Percentiles rank a stretch among this genome's conserved stretches.
These are phyloP conservation scores for Cystoderma amianthinum DNA, from an alignment of 768 basidiomycete species.

Conservation along the genomic window DNA sequence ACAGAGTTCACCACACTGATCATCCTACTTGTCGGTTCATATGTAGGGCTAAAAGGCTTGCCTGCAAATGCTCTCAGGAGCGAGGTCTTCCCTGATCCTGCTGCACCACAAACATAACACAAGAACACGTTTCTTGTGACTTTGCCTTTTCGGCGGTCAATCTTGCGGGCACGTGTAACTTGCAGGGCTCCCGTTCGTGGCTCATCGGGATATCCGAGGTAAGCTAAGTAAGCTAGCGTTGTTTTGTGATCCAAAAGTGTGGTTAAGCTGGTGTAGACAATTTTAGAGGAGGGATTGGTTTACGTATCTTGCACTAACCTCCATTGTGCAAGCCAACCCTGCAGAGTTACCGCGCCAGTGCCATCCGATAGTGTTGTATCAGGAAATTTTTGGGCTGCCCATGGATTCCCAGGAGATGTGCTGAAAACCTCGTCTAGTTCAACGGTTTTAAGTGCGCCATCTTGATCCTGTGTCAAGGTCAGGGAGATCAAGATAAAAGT, in stretches of 20 bases:
- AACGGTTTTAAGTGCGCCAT: conserved; percentile 78
- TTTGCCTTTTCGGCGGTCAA: conserved; percentile 82
- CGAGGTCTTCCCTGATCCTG: conserved; percentile 92
- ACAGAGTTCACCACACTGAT: conserved; percentile 93
- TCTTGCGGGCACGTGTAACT: conserved; percentile 77
- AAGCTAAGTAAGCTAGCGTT: conserved; percentile 91
- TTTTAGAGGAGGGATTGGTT: background rate
- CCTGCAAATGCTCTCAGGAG: conserved; percentile 80
- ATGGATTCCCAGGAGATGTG: conserved; percentile 96
- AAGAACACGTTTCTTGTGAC: conserved; percentile 88
- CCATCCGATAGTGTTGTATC: conserved; percentile 87
- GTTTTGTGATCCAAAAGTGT: conserved; percentile 91
- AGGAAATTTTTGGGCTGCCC: conserved; percentile 86
- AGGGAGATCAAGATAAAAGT: background rate
- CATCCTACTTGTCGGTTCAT: conserved; percentile 87
- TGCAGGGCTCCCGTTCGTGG: conserved; percentile 79
- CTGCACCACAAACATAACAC: conserved; percentile 91
- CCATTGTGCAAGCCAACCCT: conserved; percentile 99
- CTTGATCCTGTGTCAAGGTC: conserved; percentile 74
- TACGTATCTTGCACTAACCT: conserved; percentile 46
- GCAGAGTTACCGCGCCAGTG: conserved; percentile 85
- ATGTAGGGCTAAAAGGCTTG: conserved; percentile 65
- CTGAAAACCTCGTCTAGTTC: conserved; percentile 89
- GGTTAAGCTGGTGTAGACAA: conserved; percentile 66
- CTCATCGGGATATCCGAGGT: conserved; percentile 83